Evolutionary conservation across 192 early-diverging fungal genomes (phyloP), one percentile per base, ranked within the genome.

Genomic region (Podila minutissima): DNA sequence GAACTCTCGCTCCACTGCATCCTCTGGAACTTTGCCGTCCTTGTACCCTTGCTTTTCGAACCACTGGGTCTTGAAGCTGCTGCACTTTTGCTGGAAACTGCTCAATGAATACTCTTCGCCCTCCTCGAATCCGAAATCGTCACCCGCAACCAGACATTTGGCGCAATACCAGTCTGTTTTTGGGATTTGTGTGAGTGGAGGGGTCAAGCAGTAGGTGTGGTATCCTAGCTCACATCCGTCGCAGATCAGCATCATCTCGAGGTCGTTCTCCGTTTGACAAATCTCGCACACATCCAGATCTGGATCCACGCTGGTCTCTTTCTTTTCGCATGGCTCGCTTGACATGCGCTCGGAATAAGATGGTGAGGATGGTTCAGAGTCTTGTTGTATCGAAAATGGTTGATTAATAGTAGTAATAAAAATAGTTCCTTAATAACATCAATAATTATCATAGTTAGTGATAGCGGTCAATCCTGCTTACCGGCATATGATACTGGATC

Each of bases 111-210:
- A 93, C 69, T 93, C 93, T 20, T 89, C 89, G 10, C 94, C 94
- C 59, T 97, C 96, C 53, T 96, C 95, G 81, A 97, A 97, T 3
- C 96, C 97, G 83, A 93, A 97, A 75, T 99, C 95, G 20, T 92
- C 87, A 24, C 95, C 94, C n/a, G 90, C 88, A 51, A 89, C 83
- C 13, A 95, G 83, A 68, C 97, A 99, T 51, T 92, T 81, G 20
- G 92, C 82, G 84, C 97, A 99, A 69, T 91, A 95, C 96, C 96
- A 99, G 37, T 96, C 93, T 5, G 77, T 66, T 83, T 87, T 74
- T 31, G 94, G 93, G 20, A 77, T 71, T 12, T 63, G 64, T 11
- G 67, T 59, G 29, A 69, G 46, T 20, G 91, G 88, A 19, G 95
- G 95, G 20, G 77, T 82, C 20, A 97, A 83, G 69, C 97, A 98